Percentiles rank a stretch among this genome's conserved stretches.
phyloP scores from a whole-genome alignment of 1,139 yeast species.

The Yamadazyma membranifaciens region DNA sequence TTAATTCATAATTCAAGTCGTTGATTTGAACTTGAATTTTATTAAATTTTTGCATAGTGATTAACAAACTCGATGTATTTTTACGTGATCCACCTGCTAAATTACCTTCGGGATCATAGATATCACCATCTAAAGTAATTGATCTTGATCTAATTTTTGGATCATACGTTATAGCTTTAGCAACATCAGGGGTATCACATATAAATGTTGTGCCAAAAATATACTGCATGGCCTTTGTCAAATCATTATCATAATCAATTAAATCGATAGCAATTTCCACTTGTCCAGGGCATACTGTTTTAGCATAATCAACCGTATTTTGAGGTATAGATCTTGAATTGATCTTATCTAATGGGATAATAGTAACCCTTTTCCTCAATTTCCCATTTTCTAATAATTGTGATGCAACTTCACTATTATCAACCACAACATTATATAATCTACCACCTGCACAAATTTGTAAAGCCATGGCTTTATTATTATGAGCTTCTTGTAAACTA shows the following conservation, averaged over 20 bases:
- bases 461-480: constrained; percentile 73
- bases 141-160: constrained; percentile 78
- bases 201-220: constrained; percentile 87
- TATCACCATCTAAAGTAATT: constrained; percentile 92
- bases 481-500: constrained; percentile 54
- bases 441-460: constrained; percentile 96
- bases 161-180: constrained; percentile 83
- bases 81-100: constrained; percentile 92
- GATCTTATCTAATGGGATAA: constrained; percentile 89
- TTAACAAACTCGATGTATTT: constrained; percentile 55
- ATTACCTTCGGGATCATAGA: constrained; percentile 95
- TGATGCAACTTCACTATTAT: constrained; percentile 80
- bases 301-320: constrained; percentile 55
- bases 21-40: constrained; percentile 42
- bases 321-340: constrained; percentile 51
- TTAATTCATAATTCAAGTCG: constrained; percentile 38
- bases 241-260: constrained; percentile 69
- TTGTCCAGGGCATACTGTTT: constrained; percentile 70
- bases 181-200: constrained; percentile 85
- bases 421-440: constrained; percentile 87
- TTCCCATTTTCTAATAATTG: constrained; percentile 77
- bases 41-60: constrained; percentile 69
- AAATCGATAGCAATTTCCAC: constrained; percentile 86
- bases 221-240: constrained; percentile 81
- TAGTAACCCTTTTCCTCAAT: constrained; percentile 79